These are phyloP conservation scores for Ceratobasidium sp. DNA, from an alignment of 1,284 basidiomycete genomes.

Conservation along the genomic window DNA sequence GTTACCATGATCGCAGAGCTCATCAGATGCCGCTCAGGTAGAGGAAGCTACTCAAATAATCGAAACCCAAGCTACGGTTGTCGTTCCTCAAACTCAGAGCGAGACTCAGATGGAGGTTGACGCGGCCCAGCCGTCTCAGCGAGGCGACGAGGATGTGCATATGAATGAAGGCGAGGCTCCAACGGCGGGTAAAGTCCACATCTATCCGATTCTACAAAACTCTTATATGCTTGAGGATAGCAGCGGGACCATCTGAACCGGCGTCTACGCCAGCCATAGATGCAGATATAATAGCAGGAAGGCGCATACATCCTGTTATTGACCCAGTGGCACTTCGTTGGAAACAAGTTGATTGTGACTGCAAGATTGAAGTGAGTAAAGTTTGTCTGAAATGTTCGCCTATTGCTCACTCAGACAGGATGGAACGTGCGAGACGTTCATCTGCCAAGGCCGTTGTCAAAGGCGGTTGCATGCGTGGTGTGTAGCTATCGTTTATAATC, in stretches of 20 bases:
- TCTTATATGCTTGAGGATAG: no score
- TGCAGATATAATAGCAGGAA: neutral
- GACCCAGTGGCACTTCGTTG: constrained; percentile 1
- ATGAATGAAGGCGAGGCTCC: neutral
- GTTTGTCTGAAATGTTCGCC: no score
- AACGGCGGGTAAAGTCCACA: neutral
- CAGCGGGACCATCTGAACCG: no score
- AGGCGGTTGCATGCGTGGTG: constrained; percentile 36
- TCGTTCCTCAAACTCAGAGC: neutral
- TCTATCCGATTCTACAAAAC: neutral
- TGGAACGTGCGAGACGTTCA: constrained; percentile 1
- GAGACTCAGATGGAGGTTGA: constrained; percentile 23
- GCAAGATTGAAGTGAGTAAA: constrained; percentile 1
- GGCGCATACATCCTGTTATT: constrained; percentile 15
- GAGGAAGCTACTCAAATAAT: constrained; percentile 8
- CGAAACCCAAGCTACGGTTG: constrained; percentile 24
- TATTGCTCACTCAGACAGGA: no score
- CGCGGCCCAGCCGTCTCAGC: neutral
- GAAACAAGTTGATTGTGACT: constrained; percentile 25
- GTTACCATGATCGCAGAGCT: neutral
- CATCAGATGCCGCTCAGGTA: neutral
- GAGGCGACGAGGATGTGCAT: neutral
- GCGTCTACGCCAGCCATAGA: neutral
- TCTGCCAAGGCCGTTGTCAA: constrained; percentile 29
- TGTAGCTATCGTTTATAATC: no score